Percentiles rank a stretch among this genome's conserved stretches.
These are phyloP conservation scores for Cryphonectria carpinicola DNA, from an alignment of 2,329 filamentous ascomycete genomes.

Conservation along the genomic window DNA sequence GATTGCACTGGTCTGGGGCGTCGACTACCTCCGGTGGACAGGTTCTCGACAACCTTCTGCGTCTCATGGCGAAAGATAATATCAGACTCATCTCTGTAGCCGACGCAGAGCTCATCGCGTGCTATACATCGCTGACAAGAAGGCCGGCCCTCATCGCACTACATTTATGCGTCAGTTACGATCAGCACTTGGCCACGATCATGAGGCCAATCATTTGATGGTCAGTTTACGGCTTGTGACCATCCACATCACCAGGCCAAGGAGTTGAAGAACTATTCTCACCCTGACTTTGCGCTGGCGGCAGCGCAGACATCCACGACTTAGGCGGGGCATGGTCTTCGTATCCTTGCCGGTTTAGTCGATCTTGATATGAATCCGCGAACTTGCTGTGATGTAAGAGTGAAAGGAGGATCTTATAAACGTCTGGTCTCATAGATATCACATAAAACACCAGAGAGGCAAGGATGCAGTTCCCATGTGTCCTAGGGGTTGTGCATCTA, in stretches of 20 bases:
- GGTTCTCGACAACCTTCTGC: conserved; percentile 34
- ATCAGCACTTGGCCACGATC: not conserved
- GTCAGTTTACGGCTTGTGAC: not conserved
- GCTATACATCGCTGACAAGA: conserved; percentile 43
- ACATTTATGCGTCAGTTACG: not conserved
- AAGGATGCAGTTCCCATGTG: not conserved
- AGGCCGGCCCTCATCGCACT: conserved; percentile 41
- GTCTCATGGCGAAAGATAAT: conserved; percentile 44
- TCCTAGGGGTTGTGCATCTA: not conserved
- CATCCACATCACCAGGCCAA: not conserved
- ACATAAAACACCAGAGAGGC: not conserved
- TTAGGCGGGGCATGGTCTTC: conserved; percentile 26
- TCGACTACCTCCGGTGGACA: not conserved
- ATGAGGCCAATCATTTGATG: not conserved
- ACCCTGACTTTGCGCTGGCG: conserved; percentile 39
- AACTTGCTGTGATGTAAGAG: not conserved
- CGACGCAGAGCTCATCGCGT: conserved; percentile 43
- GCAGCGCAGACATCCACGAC: conserved; percentile 40
- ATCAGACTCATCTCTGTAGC: conserved; percentile 44
- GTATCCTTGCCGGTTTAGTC: not conserved
- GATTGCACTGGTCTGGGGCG: not conserved
- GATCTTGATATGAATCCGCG: not conserved
- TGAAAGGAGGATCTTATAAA: not conserved
- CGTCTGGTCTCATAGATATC: not conserved
- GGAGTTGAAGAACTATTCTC: not conserved